Evolutionary conservation across 805 yeast species (phyloP).

Genomic region (Barnettozyma californica): DNA sequence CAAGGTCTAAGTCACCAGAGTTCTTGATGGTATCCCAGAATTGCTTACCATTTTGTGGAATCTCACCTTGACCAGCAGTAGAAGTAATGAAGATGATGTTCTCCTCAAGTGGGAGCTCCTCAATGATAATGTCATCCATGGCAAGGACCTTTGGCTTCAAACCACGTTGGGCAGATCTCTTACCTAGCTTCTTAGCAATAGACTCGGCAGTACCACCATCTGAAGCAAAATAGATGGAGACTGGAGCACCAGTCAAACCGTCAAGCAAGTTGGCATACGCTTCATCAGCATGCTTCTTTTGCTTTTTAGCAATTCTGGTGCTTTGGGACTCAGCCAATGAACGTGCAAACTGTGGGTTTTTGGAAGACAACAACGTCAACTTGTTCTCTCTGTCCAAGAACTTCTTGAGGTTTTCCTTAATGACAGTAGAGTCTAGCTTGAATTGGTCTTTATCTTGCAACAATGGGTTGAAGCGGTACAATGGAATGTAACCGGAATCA

Average conservation of each 20-base stretch:
- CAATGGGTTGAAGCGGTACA: slow-evolving; percentile 78
- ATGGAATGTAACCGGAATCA: slow-evolving; percentile 95
- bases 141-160: slow-evolving; percentile 45
- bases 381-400: slow-evolving; percentile 90
- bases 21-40: slow-evolving; percentile 73
- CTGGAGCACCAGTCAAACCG: slow-evolving; percentile 84
- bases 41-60: slow-evolving; percentile 71
- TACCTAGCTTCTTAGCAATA: slow-evolving; percentile 60
- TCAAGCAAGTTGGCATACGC: slow-evolving; percentile 75
- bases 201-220: slow-evolving; percentile 92
- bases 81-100: slow-evolving; percentile 62
- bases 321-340: slow-evolving; percentile 61
- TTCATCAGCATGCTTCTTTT: slow-evolving; percentile 62
- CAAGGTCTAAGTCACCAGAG: slow-evolving; percentile 62
- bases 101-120: slow-evolving; percentile 46
- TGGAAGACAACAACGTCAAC: slow-evolving; percentile 66
- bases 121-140: slow-evolving; percentile 58
- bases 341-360: slow-evolving; percentile 72
- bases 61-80: slow-evolving; percentile 93
- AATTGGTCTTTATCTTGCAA: slow-evolving; percentile 50
- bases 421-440: slow-evolving; percentile 77
- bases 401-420: slow-evolving; percentile 67
- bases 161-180: slow-evolving; percentile 50
- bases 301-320: slow-evolving; percentile 52
- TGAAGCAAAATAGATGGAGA: slow-evolving; percentile 77